A percentile compares a stretch with the other conserved stretches of the same genome.
phyloP scores from a whole-genome alignment of 148 eudicot genomes.

The Hydrangea macrophylla region DNA sequence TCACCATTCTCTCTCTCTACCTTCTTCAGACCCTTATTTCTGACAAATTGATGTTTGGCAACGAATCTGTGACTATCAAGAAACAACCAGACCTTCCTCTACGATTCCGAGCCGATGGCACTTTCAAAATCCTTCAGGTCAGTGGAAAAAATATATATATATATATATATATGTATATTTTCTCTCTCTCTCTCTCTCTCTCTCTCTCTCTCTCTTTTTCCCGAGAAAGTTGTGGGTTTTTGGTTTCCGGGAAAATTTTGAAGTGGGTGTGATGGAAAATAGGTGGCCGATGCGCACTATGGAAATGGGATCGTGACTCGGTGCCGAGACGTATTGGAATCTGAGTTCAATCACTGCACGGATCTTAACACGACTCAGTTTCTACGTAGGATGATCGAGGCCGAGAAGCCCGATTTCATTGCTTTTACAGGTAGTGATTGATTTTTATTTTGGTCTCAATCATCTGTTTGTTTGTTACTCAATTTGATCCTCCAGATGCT shows the following conservation, averaged over 20 bases:
- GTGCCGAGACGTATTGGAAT: conserved; percentile 62
- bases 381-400: conserved; percentile 63
- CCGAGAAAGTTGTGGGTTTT: not conserved
- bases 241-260: not conserved
- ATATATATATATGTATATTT: no score
- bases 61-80: conserved; percentile 38
- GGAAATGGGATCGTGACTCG: conserved; percentile 76
- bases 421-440: conserved; percentile 74
- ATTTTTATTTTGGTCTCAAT: not conserved
- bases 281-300: conserved; percentile 96
- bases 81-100: conserved; percentile 66
- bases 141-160: no score
- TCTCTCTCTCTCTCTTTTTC: not conserved
- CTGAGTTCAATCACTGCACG: conserved; percentile 60
- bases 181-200: no score
- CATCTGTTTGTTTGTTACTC: not conserved
- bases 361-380: conserved; percentile 76
- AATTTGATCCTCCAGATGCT: not conserved
- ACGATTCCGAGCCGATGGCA: conserved; percentile 71
- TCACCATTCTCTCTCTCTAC: conserved; percentile 11
- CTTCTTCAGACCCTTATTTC: conserved; percentile 27
- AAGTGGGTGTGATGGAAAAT: conserved; percentile 13
- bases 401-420: conserved; percentile 85
- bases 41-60: conserved; percentile 26
- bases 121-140: conserved; percentile 95